Evolutionary conservation across 441 rosid genomes (phyloP).

Genomic region (Syzygium syzygioides): DNA sequence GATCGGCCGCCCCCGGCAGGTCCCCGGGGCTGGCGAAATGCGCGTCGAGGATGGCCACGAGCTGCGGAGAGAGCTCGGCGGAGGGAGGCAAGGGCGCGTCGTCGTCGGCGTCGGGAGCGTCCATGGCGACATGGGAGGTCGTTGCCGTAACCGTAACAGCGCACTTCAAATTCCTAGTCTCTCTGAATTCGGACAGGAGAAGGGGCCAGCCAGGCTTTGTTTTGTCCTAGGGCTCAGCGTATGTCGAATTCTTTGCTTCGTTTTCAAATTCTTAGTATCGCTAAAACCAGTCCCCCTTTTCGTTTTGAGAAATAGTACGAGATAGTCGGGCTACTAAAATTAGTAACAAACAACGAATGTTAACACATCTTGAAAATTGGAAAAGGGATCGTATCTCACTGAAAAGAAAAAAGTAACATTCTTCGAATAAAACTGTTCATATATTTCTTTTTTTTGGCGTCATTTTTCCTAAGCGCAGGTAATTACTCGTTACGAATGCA

Average conservation of each 20-base stretch:
- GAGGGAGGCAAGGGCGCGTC: constrained; percentile 24
- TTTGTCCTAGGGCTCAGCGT: neutral
- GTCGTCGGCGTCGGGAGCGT: neutral
- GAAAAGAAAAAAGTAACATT: neutral
- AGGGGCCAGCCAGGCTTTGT: neutral
- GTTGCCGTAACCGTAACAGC: neutral
- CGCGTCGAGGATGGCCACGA: constrained; percentile 32
- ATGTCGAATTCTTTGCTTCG: no score
- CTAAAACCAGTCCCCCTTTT: accelerated
- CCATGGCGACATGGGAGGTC: constrained; percentile 5
- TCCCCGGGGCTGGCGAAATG: constrained; percentile 35
- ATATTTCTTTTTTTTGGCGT: no score
- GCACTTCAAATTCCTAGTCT: neutral
- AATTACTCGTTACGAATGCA: no score
- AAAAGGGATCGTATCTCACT: neutral
- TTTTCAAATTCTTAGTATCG: no score
- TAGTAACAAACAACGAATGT: neutral
- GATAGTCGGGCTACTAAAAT: neutral
- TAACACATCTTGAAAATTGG: neutral
- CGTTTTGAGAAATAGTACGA: no score
- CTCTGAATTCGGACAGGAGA: neutral
- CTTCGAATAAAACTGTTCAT: neutral
- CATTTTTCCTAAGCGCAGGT: neutral
- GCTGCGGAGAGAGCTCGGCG: constrained; percentile 20
- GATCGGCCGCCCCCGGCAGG: constrained; percentile 32